Evolutionary conservation across 495 filamentous ascomycete species (phyloP), one percentile per base, ranked within the genome.

Genomic region (Hypoxylon cercidicola): DNA sequence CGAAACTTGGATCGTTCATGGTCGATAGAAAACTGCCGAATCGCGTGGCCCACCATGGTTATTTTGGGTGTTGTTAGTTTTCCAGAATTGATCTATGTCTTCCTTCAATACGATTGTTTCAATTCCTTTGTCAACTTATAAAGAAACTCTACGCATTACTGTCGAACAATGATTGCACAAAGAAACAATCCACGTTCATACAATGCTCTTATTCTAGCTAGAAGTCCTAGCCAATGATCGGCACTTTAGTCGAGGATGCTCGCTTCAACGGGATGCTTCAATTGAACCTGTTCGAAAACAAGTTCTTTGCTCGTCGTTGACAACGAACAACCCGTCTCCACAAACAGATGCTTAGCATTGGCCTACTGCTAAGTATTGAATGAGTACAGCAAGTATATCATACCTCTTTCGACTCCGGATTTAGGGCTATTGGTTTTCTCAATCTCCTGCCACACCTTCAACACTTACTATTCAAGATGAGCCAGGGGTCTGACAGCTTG

Each of bases 51-150:
- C 16, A 43, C 5, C 16, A 20, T 3, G 8, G 16, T 43, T 18
- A 19, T 7, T 43, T 18, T 8, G 1, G 40, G 5, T 16, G 5
- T 43, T 18, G 40, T 20, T 10, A 7, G 13, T 10, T 2, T 25
- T 25, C 2, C n/a, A 43, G 3, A 12, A 15, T 39, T 37, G 3
- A 40, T 25, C 18, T 16, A 48, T 2, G 15, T n/a, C 15, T 5
- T 55, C 44, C 37, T 55, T 15, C 32, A 28, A 43, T 43, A 30
- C 20, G 41, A 30, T 43, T 4, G 9, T 28, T 39, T 40, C 40
- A n/a, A 10, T 21, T 35, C 19, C 52, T 59, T 59, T 59, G 34
- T 59, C 20, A n/a, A 6, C 16, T 7, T 43, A 15, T 43, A 43
- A 43, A 9, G 4, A 4, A 8, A 18, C 7, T 18, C 1, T 43